These are phyloP conservation scores for Phaeolepiota aurea DNA, from an alignment of 768 basidiomycete genomes.

Conservation along the genomic window DNA sequence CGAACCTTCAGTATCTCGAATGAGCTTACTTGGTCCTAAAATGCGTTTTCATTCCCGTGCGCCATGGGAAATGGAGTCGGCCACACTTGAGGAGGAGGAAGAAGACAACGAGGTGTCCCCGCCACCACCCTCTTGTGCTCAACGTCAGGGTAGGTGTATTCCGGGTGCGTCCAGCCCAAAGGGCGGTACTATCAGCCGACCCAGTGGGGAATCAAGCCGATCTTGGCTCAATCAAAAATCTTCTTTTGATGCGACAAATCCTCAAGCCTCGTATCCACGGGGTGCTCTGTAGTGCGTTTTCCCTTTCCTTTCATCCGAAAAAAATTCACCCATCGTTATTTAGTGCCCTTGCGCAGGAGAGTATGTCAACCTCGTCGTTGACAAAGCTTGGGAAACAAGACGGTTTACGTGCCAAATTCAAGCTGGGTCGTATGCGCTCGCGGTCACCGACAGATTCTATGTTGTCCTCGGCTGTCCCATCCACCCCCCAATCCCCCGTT, in stretches of 20 bases:
- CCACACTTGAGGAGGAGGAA: slow-evolving; percentile 33
- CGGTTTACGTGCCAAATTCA: slow-evolving; percentile 33
- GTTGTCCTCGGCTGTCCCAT: slow-evolving; percentile 20
- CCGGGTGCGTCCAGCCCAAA: slow-evolving; percentile 38
- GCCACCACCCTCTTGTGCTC: slow-evolving; percentile 16
- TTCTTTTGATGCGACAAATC: slow-evolving; percentile 52
- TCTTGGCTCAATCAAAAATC: slow-evolving; percentile 43
- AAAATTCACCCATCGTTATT: slow-evolving; percentile 4
- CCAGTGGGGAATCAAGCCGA: slow-evolving; percentile 57
- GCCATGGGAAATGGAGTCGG: slow-evolving; percentile 70
- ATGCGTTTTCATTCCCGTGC: slow-evolving; percentile 77
- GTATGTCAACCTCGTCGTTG: slow-evolving; percentile 48
- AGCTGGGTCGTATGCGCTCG: slow-evolving; percentile 28
- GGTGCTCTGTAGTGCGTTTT: slow-evolving; percentile 45
- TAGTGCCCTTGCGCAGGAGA: slow-evolving; percentile 56
- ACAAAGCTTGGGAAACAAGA: slow-evolving; percentile 23
- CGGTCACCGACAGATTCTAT: slow-evolving; percentile 20
- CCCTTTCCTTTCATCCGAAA: slow-evolving; percentile 3
- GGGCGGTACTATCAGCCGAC: slow-evolving; percentile 33
- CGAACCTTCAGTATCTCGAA: slow-evolving; percentile 37
- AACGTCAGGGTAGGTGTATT: slow-evolving; percentile 27
- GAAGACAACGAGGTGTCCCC: slow-evolving; percentile 30
- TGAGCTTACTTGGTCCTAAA: slow-evolving; percentile 75
- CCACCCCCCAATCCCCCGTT: slow-evolving; percentile 19
- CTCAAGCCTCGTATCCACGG: slow-evolving; percentile 39